Percentiles rank a stretch among this genome's conserved stretches.
Evolutionary conservation across 2,329 filamentous ascomycete species (phyloP).

Genomic region (Sporothrix dimorphospora): DNA sequence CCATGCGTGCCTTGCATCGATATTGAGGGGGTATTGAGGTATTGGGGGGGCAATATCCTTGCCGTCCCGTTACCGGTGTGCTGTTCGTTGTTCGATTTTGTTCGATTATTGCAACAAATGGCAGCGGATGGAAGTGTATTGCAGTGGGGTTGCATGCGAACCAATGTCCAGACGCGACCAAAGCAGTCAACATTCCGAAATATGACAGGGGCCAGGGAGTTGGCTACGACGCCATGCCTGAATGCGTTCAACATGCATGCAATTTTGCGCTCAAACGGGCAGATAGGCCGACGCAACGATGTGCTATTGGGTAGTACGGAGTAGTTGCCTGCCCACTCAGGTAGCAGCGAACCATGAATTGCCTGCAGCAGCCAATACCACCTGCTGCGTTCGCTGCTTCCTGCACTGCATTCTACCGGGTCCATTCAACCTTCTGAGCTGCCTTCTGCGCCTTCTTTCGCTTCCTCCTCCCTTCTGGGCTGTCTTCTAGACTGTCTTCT

Average conservation of each 20-base stretch:
- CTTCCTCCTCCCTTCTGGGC: neutral
- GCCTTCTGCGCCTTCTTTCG: neutral
- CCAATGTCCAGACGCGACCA: neutral
- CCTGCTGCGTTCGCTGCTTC: neutral
- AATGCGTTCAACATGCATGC: too few relatives aligned
- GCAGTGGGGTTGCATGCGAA: neutral
- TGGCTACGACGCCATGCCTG: too few relatives aligned
- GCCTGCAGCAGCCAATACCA: neutral
- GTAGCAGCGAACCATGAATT: neutral
- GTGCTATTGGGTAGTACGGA: neutral
- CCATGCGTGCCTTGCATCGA: slow-evolving; percentile 6
- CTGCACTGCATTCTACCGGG: neutral
- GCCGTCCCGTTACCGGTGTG: slow-evolving; percentile 6
- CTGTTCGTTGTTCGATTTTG: neutral
- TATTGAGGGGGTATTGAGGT: neutral
- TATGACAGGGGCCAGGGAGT: neutral
- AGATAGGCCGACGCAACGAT: neutral
- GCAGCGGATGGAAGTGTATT: neutral
- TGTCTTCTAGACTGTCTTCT: slow-evolving; percentile 52
- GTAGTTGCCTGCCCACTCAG: neutral
- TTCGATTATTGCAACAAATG: neutral
- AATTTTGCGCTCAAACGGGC: neutral
- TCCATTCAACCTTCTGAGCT: neutral
- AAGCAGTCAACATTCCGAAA: neutral
- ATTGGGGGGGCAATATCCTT: neutral